Evolutionary conservation across 306 rosid genomes (phyloP).

Genomic region (Malus fusca): DNA sequence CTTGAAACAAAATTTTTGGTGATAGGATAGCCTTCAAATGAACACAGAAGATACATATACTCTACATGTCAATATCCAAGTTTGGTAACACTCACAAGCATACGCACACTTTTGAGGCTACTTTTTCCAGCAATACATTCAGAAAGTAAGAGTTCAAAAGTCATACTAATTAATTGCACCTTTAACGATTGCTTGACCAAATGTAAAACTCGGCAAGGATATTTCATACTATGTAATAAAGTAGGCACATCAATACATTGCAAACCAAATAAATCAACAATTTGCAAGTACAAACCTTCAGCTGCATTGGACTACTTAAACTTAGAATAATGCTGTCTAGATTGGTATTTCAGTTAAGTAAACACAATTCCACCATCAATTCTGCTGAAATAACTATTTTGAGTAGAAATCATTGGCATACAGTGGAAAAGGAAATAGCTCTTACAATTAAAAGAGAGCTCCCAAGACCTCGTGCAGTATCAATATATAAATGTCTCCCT

Average conservation of each 20-base stretch:
- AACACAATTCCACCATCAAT: neutral
- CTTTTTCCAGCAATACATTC: neutral
- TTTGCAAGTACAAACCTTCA: neutral
- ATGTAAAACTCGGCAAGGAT: neutral
- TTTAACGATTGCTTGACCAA: neutral
- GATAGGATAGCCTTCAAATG: neutral
- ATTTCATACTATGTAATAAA: neutral
- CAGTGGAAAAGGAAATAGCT: constrained; percentile 12
- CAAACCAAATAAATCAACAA: neutral
- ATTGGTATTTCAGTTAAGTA: neutral
- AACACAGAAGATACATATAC: neutral
- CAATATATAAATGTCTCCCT: constrained; percentile 87
- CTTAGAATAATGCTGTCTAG: neutral
- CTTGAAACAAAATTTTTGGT: neutral
- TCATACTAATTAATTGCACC: neutral
- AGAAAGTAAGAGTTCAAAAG: neutral
- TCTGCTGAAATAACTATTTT: neutral
- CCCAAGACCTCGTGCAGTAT: constrained; percentile 72
- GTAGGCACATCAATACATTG: neutral
- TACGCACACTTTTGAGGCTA: neutral
- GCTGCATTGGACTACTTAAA: neutral
- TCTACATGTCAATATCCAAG: neutral
- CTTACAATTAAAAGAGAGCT: constrained; percentile 51
- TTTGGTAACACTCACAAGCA: neutral
- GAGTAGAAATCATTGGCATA: neutral